Percentiles rank a stretch among this genome's conserved stretches.
Conservation (phyloP, 768 basidiomycete genomes). For the Psilocybe sp. region DNA sequence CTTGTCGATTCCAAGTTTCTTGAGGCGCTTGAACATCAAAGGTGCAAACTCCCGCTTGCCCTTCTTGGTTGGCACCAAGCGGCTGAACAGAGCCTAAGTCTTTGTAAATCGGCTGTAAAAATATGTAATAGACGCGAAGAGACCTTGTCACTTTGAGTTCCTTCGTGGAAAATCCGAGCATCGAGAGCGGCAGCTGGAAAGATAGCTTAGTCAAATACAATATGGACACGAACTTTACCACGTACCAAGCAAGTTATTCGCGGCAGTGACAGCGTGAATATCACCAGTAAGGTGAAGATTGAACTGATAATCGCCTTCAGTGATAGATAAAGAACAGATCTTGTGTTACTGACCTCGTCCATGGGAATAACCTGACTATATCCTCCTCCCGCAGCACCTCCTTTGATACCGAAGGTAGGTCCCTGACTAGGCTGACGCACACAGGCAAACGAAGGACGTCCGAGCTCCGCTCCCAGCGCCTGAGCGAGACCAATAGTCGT, state of each 20-base stretch:
- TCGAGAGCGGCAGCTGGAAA: slow-evolving; percentile 86
- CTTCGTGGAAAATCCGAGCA: slow-evolving; percentile 97
- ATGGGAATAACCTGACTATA: slow-evolving; percentile 99
- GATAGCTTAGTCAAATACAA: neutral
- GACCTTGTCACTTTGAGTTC: slow-evolving; percentile 91
- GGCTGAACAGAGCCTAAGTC: slow-evolving; percentile 74
- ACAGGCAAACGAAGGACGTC: slow-evolving; percentile 91
- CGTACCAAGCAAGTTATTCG: slow-evolving; percentile 90
- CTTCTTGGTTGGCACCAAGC: slow-evolving; percentile 90
- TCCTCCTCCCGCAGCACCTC: slow-evolving; percentile 96
- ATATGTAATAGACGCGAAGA: neutral
- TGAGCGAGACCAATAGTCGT: slow-evolving; percentile 97
- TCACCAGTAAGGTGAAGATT: slow-evolving; percentile 96
- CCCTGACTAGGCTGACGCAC: slow-evolving; percentile 98
- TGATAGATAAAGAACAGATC: neutral
- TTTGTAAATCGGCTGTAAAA: neutral
- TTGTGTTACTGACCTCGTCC: slow-evolving; percentile 70
- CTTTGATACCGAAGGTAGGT: slow-evolving; percentile 98
- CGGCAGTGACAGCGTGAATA: slow-evolving; percentile 96
- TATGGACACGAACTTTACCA: neutral
- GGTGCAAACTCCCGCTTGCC: slow-evolving; percentile 93
- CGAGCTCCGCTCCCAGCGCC: slow-evolving; percentile 91
- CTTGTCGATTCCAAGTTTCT: slow-evolving; percentile 95
- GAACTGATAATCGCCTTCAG: slow-evolving; percentile 50
- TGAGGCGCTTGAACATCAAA: slow-evolving; percentile 91